These are phyloP conservation scores for Hemerocallis citrina DNA, from an alignment of 106 monocot species.

Conservation along the genomic window DNA sequence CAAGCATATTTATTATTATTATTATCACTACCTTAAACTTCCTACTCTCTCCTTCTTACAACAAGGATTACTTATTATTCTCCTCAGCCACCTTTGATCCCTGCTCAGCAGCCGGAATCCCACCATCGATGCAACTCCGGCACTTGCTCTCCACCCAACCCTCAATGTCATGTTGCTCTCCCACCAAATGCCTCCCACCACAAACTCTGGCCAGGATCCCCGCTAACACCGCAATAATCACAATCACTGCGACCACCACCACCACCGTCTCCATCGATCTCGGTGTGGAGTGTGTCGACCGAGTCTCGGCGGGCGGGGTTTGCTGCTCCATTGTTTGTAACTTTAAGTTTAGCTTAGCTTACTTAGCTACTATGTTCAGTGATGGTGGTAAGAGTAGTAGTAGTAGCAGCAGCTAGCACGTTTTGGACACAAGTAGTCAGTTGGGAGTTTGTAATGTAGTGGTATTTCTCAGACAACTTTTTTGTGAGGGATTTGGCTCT, in stretches of 20 bases:
- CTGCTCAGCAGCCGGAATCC: constrained; percentile 14
- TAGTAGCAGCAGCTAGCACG: background rate
- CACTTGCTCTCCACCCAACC: constrained; percentile 50
- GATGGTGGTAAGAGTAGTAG: background rate
- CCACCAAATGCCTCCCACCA: constrained; percentile 10
- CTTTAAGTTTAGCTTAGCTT: background rate
- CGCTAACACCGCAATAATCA: constrained; percentile 5
- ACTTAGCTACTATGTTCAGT: background rate
- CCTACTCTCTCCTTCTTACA: too few relatives aligned
- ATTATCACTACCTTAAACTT: too few relatives aligned
- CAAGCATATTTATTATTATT: too few relatives aligned
- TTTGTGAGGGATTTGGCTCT: background rate
- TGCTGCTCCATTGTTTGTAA: background rate
- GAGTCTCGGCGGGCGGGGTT: background rate
- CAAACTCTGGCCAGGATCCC: constrained; percentile 9
- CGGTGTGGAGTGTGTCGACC: background rate
- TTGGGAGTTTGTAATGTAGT: background rate
- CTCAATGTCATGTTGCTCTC: constrained; percentile 22
- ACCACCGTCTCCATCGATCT: constrained; percentile 11
- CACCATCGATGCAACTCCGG: constrained; percentile 44
- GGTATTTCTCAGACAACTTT: background rate
- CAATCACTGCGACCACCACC: constrained; percentile 5
- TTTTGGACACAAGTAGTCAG: background rate
- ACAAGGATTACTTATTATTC: too few relatives aligned
- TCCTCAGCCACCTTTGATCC: constrained; percentile 10